Base-by-base conservation (phyloP, 805 yeast species). In the Cyberlindnera xylosilytica region DNA sequence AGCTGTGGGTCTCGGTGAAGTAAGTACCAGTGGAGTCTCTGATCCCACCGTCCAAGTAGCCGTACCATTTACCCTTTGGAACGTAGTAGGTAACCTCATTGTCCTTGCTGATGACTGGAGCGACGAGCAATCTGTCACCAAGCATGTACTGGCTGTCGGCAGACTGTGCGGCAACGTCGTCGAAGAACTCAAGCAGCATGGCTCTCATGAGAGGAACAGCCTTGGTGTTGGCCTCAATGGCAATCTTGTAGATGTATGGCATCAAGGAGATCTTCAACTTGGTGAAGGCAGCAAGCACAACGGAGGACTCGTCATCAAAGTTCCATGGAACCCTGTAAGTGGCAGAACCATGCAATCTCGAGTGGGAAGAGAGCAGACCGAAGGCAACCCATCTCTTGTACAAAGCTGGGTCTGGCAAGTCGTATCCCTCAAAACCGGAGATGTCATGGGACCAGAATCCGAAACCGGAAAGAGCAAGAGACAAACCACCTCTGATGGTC, bases 391-490 rank as follows among this genome's bases (percentile, higher is more conserved):
- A 52, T 47, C 56, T 47, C 40, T 52, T 52, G 45, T 52, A 52
- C 36, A 52, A 26, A 18, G 54, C 41, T 15, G 56, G 51, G 26
- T 52, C 54, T 31, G 56, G 56, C 20, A 36, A 22, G 4, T 43
- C 51, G 20, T 33, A 27, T 8, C 52, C 52, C 41, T 52, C 56
- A 26, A 52, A 52, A 3, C 56, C 56, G 6, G 56, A 52, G 24
- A 52, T 52, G 36, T 52, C 56, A 36, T 52, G 56, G 17, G 56
- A 52, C 56, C 56, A 52, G 49, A 48, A 52, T 4, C 56, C 56
- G 32, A 52, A 52, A 3, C 54, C 56, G 19, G 45, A 41, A 2
- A 52, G 37, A n/a, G 44, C 47, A n/a, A 52, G 34, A 13, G 52
- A 48, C 35, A 52, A 38, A 3, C 56, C 56, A 41, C 56, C 56